Evolutionary conservation across 441 rosid species (phyloP).

Genomic region (Dalechampia spathulata): DNA sequence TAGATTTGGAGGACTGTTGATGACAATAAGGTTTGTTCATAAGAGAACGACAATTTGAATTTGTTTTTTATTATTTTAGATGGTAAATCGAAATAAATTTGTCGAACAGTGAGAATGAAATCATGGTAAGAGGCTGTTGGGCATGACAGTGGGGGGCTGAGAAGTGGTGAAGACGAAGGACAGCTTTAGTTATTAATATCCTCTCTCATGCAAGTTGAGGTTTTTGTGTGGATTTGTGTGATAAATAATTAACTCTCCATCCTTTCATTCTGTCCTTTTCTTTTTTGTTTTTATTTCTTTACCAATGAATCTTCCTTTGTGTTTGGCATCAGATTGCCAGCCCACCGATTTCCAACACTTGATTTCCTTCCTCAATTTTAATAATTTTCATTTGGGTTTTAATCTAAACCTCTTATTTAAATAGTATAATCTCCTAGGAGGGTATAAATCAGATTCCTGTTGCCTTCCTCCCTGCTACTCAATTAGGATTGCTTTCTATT

Average conservation of each 20-base stretch:
- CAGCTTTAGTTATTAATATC: slow-evolving; percentile 19
- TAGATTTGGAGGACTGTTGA: slow-evolving; percentile 3
- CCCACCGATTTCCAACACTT: slow-evolving; percentile 7
- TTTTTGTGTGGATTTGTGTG: slow-evolving; percentile 37
- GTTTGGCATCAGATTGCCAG: slow-evolving; percentile 26
- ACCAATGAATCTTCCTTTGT: slow-evolving; percentile 42
- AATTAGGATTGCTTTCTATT: slow-evolving; percentile 8
- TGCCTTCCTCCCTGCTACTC: slow-evolving; percentile 16
- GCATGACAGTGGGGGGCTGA: too few relatives aligned
- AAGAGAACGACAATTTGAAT: slow-evolving; percentile 29
- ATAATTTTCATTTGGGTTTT: slow-evolving; percentile 9
- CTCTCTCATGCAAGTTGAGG: slow-evolving; percentile 37
- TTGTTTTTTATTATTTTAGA: slow-evolving; percentile 17
- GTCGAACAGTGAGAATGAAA: too few relatives aligned
- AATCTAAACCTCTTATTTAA: slow-evolving; percentile 19
- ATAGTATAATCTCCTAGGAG: slow-evolving; percentile 20
- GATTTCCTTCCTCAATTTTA: background rate
- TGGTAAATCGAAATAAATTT: slow-evolving; percentile 10
- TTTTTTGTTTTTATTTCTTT: slow-evolving; percentile 28
- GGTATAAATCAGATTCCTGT: slow-evolving; percentile 8
- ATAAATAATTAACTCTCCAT: slow-evolving; percentile 21
- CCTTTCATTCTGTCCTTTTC: slow-evolving; percentile 39
- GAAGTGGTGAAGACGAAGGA: slow-evolving; percentile 23
- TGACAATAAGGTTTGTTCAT: slow-evolving; percentile 9
- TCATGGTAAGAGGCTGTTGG: too few relatives aligned